Evolutionary conservation across 192 early-diverging fungal genomes (phyloP), one percentile per base, ranked within the genome.

Genomic region (Coemansia sp.): DNA sequence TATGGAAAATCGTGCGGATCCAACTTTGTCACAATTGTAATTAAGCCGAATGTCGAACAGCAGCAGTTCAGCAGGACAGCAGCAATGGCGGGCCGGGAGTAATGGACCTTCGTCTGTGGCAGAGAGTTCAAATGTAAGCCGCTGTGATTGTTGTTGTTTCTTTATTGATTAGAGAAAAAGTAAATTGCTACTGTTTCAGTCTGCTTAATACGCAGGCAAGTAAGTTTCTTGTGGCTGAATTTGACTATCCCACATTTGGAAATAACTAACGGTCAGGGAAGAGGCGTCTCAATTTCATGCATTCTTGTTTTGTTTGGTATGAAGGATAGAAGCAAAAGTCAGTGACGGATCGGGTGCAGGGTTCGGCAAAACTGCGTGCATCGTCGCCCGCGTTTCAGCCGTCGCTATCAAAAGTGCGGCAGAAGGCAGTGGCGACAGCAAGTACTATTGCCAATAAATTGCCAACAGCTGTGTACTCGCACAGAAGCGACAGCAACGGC

Each of bases 371-470:
- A 57, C 79, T 82, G 0, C 67, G 67, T 15, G 79, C 79, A 52
- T 82, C 79, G 12, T 82, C 79, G 55, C 79, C 79, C 11, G 74
- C 79, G 22, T 76, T 82, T 19, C 67, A 66, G 67, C 79, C 79
- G 10, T 69, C 68, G 22, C 61, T 65, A 41, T 19, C 36, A 15
- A 76, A 76, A 13, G 21, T 21, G 9, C 63, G 64, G 42, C 63
- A 52, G 22, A 71, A 52, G 61, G 6, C 43, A 61, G 19, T 18
- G 21, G 10, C 40, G 55, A 9, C 48, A 72, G 60, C 49, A 54
- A 54, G 22, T 22, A 26, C 51, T 10, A 22, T 4, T 26, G 51
- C 26, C 1, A 21, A 54, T 13, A 54, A 54, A 54, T 8, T 21
- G 6, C 51, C 51, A 6, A 54, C 6, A 26, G 51, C 26, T 54